Evolutionary conservation across 306 rosid genomes (phyloP), one percentile per base, ranked within the genome.

Genomic region (Quercus agrifolia): DNA sequence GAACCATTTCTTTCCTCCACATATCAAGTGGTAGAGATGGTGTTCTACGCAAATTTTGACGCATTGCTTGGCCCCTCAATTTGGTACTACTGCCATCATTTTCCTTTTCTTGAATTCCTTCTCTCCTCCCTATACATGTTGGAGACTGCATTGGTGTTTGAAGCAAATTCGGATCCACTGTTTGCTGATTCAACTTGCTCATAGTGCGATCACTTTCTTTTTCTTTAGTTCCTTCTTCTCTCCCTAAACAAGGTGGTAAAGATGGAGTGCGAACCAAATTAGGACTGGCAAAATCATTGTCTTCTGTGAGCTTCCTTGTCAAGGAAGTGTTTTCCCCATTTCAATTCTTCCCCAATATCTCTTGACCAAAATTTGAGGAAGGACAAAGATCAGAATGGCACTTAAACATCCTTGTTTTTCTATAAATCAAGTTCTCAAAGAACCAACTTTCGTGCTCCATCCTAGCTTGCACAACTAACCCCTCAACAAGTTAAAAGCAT

Each of bases 371-470:
- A 3, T 74, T 77, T 4, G 85, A 81, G 55, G 87, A 87, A 81
- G 89, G 88, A 74, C 71, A 83, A 69, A 89, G 89, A 86, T 94
- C 94, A 76, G 97, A 94, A 33, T 67, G 74, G 77, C 89, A 91
- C 84, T 90, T 85, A 31, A 74, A 57, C 85, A 95, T 88, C 62
- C 35, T 86, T 78, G 92, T 84, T 70, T 74, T 89, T 74, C 78
- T 82, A 46, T 70, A 79, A 2, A 95, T 83, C 85, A 87, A 70
- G 85, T 91, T 90, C 17, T 84, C 89, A 76, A 93, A 95, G 81
- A 89, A 91, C 99, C 99, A 95, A 49, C 82, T 85, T 71, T 89
- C 90, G 57, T 78, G 81, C 71, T 83, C 91, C 97, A 90, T 92
- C 44, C 44, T 7, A 38, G 59, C 56, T 64, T 84, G 82, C 80